Base-by-base conservation (phyloP, 2,329 filamentous ascomycete genomes). In the Bipolaris victoriae region DNA sequence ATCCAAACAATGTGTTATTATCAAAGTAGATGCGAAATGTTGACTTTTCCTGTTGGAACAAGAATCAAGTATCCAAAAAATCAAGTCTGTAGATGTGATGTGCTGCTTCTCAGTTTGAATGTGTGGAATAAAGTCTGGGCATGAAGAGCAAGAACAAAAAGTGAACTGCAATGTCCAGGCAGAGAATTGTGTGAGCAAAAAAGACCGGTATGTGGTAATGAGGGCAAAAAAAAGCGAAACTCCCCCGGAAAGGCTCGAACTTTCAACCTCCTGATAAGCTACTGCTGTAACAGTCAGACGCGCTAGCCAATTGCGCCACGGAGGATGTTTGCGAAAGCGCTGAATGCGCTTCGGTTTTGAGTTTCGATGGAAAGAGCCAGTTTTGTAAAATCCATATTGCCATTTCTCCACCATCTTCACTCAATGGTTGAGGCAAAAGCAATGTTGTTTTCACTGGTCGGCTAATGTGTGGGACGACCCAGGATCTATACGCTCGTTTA, bases 271-370 rank as follows among this genome's bases (percentile, higher is more conserved):
- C 54, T 55, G 62, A 62, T 63, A 39, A 47, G 60, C 58, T 50
- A 58, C 43, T 46, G 33, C 15, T 41, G 51, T 84, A 84, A 84
- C 82, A 84, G 82, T 84, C 82, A 80, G 78, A 84, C 82, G 82
- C 82, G 82, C 82, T 84, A 84, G 80, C 82, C 82, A 83, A 76
- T 77, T 77, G 74, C 75, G 74, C 73, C 73, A 76, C 68, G 70
- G 73, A 74, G 72, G 73, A 76, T 56, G 39, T 52, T 39, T 35
- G 45, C 20, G 57, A 52, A 49, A 43, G 39, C 49, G 53, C 51
- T 49, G 48, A 37, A 41, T 48, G 52, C 59, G 52, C 37, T 53
- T 51, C 56, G 58, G 58, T 52, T 56, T 51, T 56, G 45, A 60
- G 41, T 52, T 57, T n/a, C 33, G 55, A 58, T 58, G 56, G 16